Evolutionary conservation across 805 yeast genomes (phyloP), one percentile per base, ranked within the genome.

Genomic region (Ascoidea rubescens): DNA sequence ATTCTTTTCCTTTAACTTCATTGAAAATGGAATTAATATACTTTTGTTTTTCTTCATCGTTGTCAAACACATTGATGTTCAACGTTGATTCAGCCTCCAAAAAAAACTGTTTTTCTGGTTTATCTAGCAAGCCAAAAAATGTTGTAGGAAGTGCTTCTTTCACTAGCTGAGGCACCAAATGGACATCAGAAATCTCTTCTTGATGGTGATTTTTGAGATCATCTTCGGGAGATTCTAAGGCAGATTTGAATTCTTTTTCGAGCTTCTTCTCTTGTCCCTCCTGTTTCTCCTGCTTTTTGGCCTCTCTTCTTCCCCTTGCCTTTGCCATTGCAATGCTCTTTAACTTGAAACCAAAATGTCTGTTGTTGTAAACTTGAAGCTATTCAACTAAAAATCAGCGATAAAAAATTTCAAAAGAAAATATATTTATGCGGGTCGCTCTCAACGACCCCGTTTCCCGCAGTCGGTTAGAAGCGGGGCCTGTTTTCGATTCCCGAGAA

Each of bases 11-110:
- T 49, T 75, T 73, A 28, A 89, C 77, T 69, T 93, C 99, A 57
- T 84, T 91, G 58, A 90, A 73, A 1, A 91, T 86, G 59, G 93
- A 82, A 2, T 75, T 66, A 33, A 87, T 80, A 61, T 91, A 89
- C 1, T 84, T 82, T 5, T 64, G 66, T 58, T 82, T 77, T 57
- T 90, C 97, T 52, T 87, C 96, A 4, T 77, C 72, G 16, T 72
- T 68, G 17, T 78, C 86, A 62, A 91, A 87, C 0, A 93, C 84
- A 66, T 89, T 80, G 46, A 88, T 75, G 48, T 89, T 82, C 47
- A 91, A 71, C 0, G 93, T 85, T 4, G 89, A 78, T 66, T 91
- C 98, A 0, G 97, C 96, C 60, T 84, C 88, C 61, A 87, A 88
- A 72, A 91, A 93, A 66, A 93, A 91, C 56, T 89, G 96, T 46